Percentiles rank a stretch among this genome's conserved stretches.
phyloP scores from a whole-genome alignment of 495 filamentous ascomycete species.

The Hypoxylon perforatum region DNA sequence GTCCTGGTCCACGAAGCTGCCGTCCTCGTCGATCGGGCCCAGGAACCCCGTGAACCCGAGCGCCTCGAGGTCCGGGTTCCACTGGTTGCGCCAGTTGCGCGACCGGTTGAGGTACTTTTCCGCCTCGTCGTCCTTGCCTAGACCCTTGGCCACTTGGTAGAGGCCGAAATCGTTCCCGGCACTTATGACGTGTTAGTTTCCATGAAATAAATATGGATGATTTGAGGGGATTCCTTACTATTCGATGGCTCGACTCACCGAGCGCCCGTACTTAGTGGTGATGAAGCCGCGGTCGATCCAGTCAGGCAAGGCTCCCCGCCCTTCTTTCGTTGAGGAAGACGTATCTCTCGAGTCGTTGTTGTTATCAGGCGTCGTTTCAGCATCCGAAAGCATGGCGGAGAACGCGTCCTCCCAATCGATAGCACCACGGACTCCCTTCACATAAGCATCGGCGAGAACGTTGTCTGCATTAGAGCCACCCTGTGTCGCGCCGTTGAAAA shows the following conservation, averaged over 20 bases:
- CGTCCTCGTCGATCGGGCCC: conserved; percentile 66
- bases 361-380: conserved; percentile 68
- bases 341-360: conserved; percentile 70
- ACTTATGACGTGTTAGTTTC: conserved; percentile 22
- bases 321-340: conserved; percentile 74
- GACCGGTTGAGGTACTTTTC: conserved; percentile 72
- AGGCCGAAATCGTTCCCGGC: conserved; percentile 75
- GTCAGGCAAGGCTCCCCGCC: conserved; percentile 75
- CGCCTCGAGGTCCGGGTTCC: conserved; percentile 66
- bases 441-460: conserved; percentile 78
- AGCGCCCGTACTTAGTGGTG: conserved; percentile 68
- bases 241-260: conserved; percentile 74
- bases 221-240: conserved; percentile 54
- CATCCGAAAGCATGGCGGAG: conserved; percentile 75
- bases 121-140: conserved; percentile 63
- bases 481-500: conserved; percentile 77
- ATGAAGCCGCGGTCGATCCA: conserved; percentile 74
- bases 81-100: conserved; percentile 78
- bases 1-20: conserved; percentile 67
- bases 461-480: conserved; percentile 81
- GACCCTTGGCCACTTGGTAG: conserved; percentile 67
- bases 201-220: background rate
- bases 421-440: conserved; percentile 72
- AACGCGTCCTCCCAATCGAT: conserved; percentile 78
- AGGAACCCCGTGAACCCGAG: conserved; percentile 73